Evolutionary conservation across 2,329 filamentous ascomycete genomes (phyloP), one percentile per base, ranked within the genome.

Genomic region (Ascochyta rabiei): DNA sequence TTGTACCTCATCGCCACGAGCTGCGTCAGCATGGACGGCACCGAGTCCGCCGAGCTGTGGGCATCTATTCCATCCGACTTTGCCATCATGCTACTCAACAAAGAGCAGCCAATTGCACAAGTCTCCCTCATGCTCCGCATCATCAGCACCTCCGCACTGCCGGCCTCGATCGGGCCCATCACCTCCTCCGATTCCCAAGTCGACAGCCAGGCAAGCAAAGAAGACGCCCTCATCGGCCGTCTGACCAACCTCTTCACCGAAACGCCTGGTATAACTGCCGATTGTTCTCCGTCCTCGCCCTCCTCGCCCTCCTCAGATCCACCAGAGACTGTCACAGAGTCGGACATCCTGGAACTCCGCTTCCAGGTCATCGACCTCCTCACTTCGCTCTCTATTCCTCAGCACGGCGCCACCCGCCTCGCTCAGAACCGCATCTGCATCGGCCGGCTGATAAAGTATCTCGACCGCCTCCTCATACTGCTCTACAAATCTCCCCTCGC

Each of bases 371-470:
- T 82, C 6, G 66, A 74, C 23, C 74, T 80, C 21, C 74, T 83
- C 16, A 74, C 81, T n/a, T 78, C 82, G 2, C 87, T 92, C 69
- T 83, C 85, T 1, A 77, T 84, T n/a, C 75, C 81, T 0, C 51
- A 59, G 2, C 85, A 89, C 64, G 88, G 88, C 8, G 82, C 84
- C 1, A 71, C 80, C 21, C 84, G 89, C 40, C 81, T 97, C 8
- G 89, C 88, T 0, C 77, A 79, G 5, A 89, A 95, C 71, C 82
- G 83, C 3, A 84, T 83, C 35, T 86, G 86, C 12, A 84, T 96
- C 15, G 91, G 90, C 1, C 85, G 90, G 3, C 77, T 96, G 0
- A 87, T 96, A 23, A 84, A 86, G 23, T 85, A 89, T 39, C 85
- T 93, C 46, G 87, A 95, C 54, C 89, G 91, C 60, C 86, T 89